Conservation (phyloP, 208 protist species). For the Balamuthia mandrillaris region DNA sequence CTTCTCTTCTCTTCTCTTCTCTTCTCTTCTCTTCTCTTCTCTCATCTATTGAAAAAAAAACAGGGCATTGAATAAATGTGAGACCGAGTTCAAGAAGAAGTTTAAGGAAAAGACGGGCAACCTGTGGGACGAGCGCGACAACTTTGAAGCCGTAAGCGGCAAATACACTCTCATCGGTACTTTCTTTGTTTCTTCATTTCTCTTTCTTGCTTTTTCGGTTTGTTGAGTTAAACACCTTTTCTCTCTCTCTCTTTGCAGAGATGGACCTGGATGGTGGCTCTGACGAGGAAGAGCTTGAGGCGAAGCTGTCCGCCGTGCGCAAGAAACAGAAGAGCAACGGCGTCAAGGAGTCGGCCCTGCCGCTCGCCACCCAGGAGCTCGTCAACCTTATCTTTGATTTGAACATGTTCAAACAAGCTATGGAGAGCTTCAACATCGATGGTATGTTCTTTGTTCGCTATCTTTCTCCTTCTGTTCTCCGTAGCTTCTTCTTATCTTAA, state of each 20-base stretch:
- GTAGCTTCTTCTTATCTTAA: no score
- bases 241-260: not conserved
- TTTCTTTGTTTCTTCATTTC: not conserved
- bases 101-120: slow-evolving; percentile 76
- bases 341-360: slow-evolving; percentile 1
- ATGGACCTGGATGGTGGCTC: slow-evolving; percentile 22
- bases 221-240: not conserved
- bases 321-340: slow-evolving; percentile 44
- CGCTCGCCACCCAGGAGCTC: not conserved
- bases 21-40: no score
- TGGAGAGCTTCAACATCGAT: slow-evolving; percentile 57
- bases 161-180: slow-evolving; percentile 54
- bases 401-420: slow-evolving; percentile 57
- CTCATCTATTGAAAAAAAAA: no score
- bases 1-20: no score
- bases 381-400: slow-evolving; percentile 58
- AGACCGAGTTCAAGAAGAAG: no score
- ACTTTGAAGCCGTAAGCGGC: slow-evolving; percentile 47
- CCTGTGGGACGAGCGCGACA: slow-evolving; percentile 52
- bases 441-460: no score
- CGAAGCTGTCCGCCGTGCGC: not conserved
- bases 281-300: slow-evolving; percentile 29
- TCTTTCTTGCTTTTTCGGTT: slow-evolving; percentile 27
- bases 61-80: no score
- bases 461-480: no score